Conservation (phyloP, 345 rosid genomes). For the Excoecaria agallocha region DNA sequence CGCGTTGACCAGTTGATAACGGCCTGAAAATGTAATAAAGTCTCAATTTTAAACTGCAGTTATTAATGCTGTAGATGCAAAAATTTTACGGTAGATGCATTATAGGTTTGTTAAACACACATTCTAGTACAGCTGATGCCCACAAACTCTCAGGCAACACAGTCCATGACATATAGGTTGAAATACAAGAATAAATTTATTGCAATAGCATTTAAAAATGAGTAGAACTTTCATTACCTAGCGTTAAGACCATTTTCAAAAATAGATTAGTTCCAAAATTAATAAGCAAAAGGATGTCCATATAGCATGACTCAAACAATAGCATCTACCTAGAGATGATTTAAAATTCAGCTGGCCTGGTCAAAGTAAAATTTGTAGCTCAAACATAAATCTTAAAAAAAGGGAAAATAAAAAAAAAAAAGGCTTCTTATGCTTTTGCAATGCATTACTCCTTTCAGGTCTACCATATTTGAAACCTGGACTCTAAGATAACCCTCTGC, state of each 20-base stretch:
- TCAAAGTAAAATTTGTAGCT: neutral
- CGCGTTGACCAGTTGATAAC: constrained; percentile 74
- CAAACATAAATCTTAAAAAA: constrained; percentile 2
- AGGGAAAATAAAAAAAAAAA: neutral
- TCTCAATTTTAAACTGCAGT: neutral
- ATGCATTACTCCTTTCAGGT: no score
- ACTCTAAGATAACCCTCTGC: no score
- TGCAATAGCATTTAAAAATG: neutral
- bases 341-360: neutral
- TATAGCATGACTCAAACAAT: neutral
- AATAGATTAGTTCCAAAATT: neutral
- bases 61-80: neutral
- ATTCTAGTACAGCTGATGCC: neutral
- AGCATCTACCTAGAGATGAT: neutral
- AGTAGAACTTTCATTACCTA: neutral
- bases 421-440: neutral
- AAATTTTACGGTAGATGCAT: neutral
- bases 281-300: neutral
- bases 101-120: neutral
- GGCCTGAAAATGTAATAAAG: constrained; percentile 48
- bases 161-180: neutral
- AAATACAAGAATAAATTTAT: neutral
- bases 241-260: neutral
- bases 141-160: neutral
- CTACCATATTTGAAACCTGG: no score